A percentile compares a stretch with the other conserved stretches of the same genome.
These are phyloP conservation scores for Cyclotella sp. DNA, from an alignment of 108 stramenopile species.

Conservation along the genomic window DNA sequence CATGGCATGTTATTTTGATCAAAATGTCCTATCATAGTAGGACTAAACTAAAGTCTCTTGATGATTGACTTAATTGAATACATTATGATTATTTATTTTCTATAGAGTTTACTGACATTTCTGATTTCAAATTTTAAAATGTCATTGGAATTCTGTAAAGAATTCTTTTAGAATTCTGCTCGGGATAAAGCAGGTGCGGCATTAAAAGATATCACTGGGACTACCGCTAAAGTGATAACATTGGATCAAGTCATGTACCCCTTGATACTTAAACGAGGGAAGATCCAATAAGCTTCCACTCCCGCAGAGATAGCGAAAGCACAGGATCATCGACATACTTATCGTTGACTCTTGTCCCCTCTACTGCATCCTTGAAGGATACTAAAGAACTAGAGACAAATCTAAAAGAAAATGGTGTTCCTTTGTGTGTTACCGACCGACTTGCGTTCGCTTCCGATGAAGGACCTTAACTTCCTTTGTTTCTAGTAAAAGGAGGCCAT, in stretches of 20 bases:
- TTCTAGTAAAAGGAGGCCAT: constrained; percentile 55
- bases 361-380: constrained; percentile 39
- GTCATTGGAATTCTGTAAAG: no score
- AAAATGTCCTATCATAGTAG: no score
- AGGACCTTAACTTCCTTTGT: constrained; percentile 63
- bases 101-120: no score
- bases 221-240: constrained; percentile 56
- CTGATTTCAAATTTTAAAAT: no score
- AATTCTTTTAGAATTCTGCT: no score
- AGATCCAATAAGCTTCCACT: constrained; percentile 33
- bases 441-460: constrained; percentile 57
- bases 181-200: constrained; percentile 46
- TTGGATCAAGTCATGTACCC: constrained; percentile 68
- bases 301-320: constrained; percentile 1
- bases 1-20: no score
- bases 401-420: constrained; percentile 49
- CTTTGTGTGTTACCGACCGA: constrained; percentile 57
- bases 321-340: neutral
- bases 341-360: constrained; percentile 52
- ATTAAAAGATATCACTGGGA: constrained; percentile 5
- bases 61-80: no score
- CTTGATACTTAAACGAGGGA: constrained; percentile 56
- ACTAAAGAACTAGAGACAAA: constrained; percentile 39
- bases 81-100: no score
- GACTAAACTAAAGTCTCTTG: no score